A percentile compares a stretch with the other conserved stretches of the same genome.
Evolutionary conservation across 148 eudicot genomes (phyloP).

Genomic region (Camellia lanceoleosa): DNA sequence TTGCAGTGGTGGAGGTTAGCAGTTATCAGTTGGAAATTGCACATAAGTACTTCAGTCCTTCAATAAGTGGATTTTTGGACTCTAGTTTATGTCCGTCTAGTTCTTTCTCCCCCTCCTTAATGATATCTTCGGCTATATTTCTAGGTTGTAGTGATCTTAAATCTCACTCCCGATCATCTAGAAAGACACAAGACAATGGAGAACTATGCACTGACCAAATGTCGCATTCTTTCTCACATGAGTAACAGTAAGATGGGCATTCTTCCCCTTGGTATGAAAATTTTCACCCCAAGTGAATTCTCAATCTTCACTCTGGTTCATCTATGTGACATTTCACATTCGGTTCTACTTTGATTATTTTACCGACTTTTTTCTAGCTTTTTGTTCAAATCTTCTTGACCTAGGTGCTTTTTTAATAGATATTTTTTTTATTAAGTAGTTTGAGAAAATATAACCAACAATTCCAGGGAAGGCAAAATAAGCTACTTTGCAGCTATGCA

Average conservation of each 20-base stretch:
- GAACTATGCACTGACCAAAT: constrained; percentile 14
- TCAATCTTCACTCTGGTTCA: too few species aligned
- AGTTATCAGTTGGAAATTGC: constrained; percentile 24
- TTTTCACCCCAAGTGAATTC: neutral
- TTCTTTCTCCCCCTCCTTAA: neutral
- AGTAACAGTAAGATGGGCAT: constrained; percentile 2
- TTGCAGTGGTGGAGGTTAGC: constrained; percentile 22
- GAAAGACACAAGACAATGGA: constrained; percentile 22
- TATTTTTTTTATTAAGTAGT: too few species aligned
- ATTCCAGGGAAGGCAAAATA: too few species aligned
- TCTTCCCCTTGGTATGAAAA: constrained; percentile 7
- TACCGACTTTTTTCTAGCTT: neutral
- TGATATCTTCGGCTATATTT: neutral
- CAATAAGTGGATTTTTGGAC: constrained; percentile 12
- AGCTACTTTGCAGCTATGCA: too few species aligned
- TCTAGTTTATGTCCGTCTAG: neutral
- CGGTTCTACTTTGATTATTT: neutral
- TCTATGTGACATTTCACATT: neutral
- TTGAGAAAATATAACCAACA: too few species aligned
- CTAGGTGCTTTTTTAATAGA: too few species aligned
- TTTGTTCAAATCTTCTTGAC: neutral
- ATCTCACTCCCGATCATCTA: constrained; percentile 23
- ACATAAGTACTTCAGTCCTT: constrained; percentile 15
- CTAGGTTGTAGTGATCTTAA: constrained; percentile 20
- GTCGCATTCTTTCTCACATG: constrained; percentile 17